Conservation (phyloP, 2,329 filamentous ascomycete species). For the Penicillium glabrum region DNA sequence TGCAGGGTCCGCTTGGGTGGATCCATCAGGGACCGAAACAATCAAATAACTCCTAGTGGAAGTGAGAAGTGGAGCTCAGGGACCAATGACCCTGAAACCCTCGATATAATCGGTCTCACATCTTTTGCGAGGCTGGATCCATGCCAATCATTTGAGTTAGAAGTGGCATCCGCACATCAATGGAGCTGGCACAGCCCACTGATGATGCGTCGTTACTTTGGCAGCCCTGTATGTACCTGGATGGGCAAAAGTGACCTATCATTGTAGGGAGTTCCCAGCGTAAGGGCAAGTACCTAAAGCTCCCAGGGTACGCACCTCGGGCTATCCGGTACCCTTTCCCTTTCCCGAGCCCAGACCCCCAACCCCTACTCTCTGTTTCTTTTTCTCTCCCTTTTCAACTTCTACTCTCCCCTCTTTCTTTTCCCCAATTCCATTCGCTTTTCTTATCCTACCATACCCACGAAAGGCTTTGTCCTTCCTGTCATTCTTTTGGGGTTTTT, state of each 20-base stretch:
- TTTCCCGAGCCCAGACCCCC: not conserved
- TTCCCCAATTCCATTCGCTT: constrained; percentile 5
- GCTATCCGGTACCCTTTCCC: not conserved
- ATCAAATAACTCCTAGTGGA: not conserved
- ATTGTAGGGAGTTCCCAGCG: not conserved
- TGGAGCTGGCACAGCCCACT: constrained; percentile 18
- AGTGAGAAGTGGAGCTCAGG: constrained; percentile 3
- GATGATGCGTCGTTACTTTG: constrained; percentile 17
- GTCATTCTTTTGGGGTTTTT: constrained; percentile 1
- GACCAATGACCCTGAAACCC: constrained; percentile 6
- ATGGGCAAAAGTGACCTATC: not conserved
- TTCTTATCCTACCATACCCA: not conserved
- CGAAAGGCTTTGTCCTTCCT: constrained; percentile 3
- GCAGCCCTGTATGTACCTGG: not conserved
- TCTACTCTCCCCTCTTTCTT: constrained; percentile 9
- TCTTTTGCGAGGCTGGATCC: not conserved
- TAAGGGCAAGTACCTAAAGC: not conserved
- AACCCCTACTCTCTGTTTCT: not conserved
- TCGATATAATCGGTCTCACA: constrained; percentile 4
- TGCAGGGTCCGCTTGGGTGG: not conserved
- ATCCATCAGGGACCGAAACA: constrained; percentile 5
- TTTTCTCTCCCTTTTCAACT: constrained; percentile 10
- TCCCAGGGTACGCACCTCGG: not conserved
- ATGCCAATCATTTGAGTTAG: constrained; percentile 9
- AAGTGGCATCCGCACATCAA: constrained; percentile 1